These are phyloP conservation scores for Carex pumila DNA, from an alignment of 176 grass and related monocot species.

Conservation along the genomic window DNA sequence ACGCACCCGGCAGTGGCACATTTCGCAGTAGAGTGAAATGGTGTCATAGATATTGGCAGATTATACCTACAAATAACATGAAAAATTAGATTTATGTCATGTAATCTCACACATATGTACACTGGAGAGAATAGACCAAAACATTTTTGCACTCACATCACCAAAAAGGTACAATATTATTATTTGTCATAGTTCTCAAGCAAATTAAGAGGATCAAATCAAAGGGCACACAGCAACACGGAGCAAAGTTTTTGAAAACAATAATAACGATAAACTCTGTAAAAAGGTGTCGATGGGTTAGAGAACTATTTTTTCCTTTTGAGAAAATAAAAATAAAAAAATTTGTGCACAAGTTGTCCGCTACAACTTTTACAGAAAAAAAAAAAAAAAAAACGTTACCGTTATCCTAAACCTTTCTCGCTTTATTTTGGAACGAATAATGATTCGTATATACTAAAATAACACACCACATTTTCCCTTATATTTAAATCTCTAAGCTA, in stretches of 20 bases:
- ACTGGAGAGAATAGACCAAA: not conserved
- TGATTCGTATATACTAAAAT: too few species aligned
- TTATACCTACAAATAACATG: slow-evolving; percentile 36
- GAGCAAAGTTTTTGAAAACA: too few species aligned
- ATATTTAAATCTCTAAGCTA: too few species aligned
- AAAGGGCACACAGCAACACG: not conserved
- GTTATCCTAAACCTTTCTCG: not conserved
- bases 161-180: not conserved
- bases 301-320: not conserved
- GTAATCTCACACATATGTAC: not conserved
- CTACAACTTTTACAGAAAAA: not conserved
- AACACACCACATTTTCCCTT: not conserved
- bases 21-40: slow-evolving; percentile 36
- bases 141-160: not conserved
- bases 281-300: not conserved
- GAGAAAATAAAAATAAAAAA: not conserved
- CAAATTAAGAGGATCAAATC: not conserved
- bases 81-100: not conserved
- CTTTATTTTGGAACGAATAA: not conserved
- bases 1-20: slow-evolving; percentile 69
- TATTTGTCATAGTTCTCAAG: not conserved
- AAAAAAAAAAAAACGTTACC: not conserved
- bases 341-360: not conserved
- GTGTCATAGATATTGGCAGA: slow-evolving; percentile 76
- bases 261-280: not conserved